Evolutionary conservation across 352 stramenopile species (phyloP).

Genomic region (Globisporangium canariense): DNA sequence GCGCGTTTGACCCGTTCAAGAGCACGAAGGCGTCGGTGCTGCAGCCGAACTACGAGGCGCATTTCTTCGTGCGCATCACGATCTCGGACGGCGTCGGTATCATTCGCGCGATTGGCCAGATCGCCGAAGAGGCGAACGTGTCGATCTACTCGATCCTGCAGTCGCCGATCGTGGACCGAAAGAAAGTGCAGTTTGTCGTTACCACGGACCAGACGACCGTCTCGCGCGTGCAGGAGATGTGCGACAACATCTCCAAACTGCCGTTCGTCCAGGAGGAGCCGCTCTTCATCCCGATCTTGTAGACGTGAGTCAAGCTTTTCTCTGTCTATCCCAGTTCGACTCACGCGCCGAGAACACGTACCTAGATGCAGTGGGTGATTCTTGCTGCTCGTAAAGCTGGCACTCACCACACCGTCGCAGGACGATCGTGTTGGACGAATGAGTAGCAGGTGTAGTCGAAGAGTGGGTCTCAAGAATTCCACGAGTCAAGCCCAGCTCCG

Average conservation of each 20-base stretch:
- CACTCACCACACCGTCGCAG: too few relatives aligned
- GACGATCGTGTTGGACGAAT: not conserved
- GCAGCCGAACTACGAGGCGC: conserved; percentile 89
- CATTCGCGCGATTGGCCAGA: conserved; percentile 91
- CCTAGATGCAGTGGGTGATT: not conserved
- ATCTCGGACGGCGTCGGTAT: conserved; percentile 93
- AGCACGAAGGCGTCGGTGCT: conserved; percentile 48
- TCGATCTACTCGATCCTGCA: conserved; percentile 98
- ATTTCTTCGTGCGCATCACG: conserved; percentile 95
- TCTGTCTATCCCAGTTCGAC: not conserved
- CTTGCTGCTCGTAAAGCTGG: not conserved
- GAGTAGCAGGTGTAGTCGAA: not conserved
- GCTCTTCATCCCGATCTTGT: conserved; percentile 74
- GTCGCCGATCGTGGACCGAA: conserved; percentile 90
- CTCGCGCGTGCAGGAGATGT: conserved; percentile 87
- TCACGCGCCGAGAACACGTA: not conserved
- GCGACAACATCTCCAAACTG: conserved; percentile 84
- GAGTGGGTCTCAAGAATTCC: not conserved
- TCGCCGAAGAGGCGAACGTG: conserved; percentile 93
- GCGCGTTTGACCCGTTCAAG: conserved; percentile 86
- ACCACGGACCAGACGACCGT: conserved; percentile 92
- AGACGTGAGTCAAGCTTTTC: conserved; percentile 4
- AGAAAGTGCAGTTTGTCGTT: conserved; percentile 95
- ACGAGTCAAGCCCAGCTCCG: not conserved
- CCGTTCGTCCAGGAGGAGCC: conserved; percentile 84